Evolutionary conservation across 2,329 filamentous ascomycete species (phyloP).

Genomic region (Ustulina deusta): DNA sequence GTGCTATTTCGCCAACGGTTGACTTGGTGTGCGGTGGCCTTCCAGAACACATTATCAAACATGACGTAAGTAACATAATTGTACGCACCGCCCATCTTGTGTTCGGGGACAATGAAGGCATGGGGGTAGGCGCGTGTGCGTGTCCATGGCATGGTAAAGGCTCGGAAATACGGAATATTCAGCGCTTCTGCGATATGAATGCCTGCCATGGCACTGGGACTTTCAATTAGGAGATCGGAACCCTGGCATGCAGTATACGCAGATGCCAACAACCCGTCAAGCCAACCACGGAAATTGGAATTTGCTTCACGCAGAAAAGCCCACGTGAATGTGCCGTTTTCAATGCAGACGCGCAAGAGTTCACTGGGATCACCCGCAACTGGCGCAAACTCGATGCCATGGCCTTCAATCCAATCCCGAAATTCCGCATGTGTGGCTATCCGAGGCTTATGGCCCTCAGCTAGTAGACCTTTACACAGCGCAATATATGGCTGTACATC

Average conservation of each 20-base stretch:
- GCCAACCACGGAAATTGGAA: slow-evolving; percentile 90
- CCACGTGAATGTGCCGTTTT: slow-evolving; percentile 96
- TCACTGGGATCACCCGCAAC: slow-evolving; percentile 93
- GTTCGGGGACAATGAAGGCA: slow-evolving; percentile 91
- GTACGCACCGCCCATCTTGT: slow-evolving; percentile 94
- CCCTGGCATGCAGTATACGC: slow-evolving; percentile 87
- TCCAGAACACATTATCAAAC: slow-evolving; percentile 98
- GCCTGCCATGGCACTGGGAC: slow-evolving; percentile 94
- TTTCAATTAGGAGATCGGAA: slow-evolving; percentile 92
- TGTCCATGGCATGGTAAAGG: slow-evolving; percentile 99
- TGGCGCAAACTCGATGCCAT: slow-evolving; percentile 91
- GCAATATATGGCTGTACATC: slow-evolving; percentile 99
- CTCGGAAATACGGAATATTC: slow-evolving; percentile 93
- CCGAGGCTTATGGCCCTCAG: slow-evolving; percentile 85
- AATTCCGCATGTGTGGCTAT: slow-evolving; percentile 97
- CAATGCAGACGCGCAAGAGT: slow-evolving; percentile 94
- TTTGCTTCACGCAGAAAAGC: slow-evolving; percentile 91
- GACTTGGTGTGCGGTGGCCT: slow-evolving; percentile 88
- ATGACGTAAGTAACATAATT: slow-evolving; percentile 96
- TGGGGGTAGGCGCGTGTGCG: slow-evolving; percentile 95
- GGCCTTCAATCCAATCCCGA: slow-evolving; percentile 86
- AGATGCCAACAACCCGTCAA: slow-evolving; percentile 86
- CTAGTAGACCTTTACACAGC: slow-evolving; percentile 87
- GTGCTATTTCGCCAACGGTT: slow-evolving; percentile 91
- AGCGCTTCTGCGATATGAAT: slow-evolving; percentile 97